Conservation (phyloP, 495 filamentous ascomycete genomes). For the Margaritispora aquatica region DNA sequence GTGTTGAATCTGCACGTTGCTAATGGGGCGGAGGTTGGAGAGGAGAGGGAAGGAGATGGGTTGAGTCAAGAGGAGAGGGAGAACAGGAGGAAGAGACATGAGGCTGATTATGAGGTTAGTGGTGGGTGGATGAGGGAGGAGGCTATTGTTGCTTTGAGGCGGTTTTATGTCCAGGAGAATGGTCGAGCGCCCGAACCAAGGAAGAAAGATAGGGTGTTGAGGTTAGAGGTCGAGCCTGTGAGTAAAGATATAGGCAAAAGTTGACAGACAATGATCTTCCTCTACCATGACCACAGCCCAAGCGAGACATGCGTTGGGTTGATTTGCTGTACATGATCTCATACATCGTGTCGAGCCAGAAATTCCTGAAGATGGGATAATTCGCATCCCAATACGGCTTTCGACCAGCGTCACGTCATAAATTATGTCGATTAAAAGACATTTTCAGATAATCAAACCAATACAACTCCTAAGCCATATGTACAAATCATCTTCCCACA, state of each 20-base stretch:
- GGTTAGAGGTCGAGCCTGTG: constrained; percentile 22
- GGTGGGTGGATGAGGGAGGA: constrained; percentile 83
- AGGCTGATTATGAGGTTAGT: constrained; percentile 65
- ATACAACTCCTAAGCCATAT: constrained; percentile 14
- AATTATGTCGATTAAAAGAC: too few species aligned
- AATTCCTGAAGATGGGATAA: too few species aligned
- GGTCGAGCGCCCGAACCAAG: constrained; percentile 28
- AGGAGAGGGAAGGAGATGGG: background rate
- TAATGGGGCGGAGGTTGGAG: constrained; percentile 16
- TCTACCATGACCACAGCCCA: too few species aligned
- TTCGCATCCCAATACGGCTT: too few species aligned
- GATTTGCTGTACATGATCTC: too few species aligned
- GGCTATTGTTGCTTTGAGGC: constrained; percentile 80
- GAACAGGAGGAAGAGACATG: constrained; percentile 22
- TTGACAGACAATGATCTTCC: background rate
- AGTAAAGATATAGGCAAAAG: constrained; percentile 1
- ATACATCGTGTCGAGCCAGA: too few species aligned
- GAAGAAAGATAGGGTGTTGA: constrained; percentile 24
- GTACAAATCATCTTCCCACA: constrained; percentile 8
- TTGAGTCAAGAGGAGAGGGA: constrained; percentile 43
- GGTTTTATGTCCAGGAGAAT: constrained; percentile 97
- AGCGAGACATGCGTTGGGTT: too few species aligned
- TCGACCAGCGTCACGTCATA: too few species aligned
- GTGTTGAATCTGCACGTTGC: constrained; percentile 73
- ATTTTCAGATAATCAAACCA: constrained; percentile 1